Percentiles rank a stretch among this genome's conserved stretches.
These are phyloP conservation scores for Penicillium robsamsonii DNA, from an alignment of 495 filamentous ascomycete species.

Conservation along the genomic window DNA sequence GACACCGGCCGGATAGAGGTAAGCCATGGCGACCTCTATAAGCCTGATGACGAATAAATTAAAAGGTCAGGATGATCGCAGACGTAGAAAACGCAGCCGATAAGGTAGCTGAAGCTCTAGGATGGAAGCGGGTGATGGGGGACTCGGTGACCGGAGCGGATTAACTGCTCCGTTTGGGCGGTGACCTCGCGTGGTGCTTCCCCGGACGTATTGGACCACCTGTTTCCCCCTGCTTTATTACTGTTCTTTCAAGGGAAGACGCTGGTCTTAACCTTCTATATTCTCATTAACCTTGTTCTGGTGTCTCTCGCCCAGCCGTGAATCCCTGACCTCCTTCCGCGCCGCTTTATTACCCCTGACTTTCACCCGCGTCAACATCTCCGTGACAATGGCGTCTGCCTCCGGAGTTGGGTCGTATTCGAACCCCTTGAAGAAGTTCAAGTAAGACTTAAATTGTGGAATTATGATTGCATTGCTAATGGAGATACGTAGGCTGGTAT, in stretches of 20 bases:
- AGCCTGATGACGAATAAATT: slow-evolving; percentile 29
- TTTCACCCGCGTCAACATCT: slow-evolving; percentile 17
- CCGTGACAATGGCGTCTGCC: slow-evolving; percentile 52
- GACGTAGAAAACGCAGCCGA: slow-evolving; percentile 15
- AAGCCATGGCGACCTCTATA: slow-evolving; percentile 46
- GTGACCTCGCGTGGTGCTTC: slow-evolving; percentile 24
- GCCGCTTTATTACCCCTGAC: slow-evolving; percentile 23
- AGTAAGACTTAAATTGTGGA: slow-evolving; percentile 55
- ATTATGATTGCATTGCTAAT: slow-evolving; percentile 17
- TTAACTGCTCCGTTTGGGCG: slow-evolving; percentile 29
- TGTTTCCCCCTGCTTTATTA: slow-evolving; percentile 14
- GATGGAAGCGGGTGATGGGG: slow-evolving; percentile 21
- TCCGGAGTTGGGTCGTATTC: slow-evolving; percentile 82
- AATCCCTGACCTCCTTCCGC: slow-evolving; percentile 3
- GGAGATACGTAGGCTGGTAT: slow-evolving; percentile 68
- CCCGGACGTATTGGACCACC: slow-evolving; percentile 20
- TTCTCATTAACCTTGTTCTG: background rate
- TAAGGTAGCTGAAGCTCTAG: slow-evolving; percentile 19
- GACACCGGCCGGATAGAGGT: slow-evolving; percentile 65
- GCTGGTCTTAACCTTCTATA: slow-evolving; percentile 5
- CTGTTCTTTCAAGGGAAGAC: slow-evolving; percentile 12
- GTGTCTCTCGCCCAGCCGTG: background rate
- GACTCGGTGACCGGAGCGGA: slow-evolving; percentile 32
- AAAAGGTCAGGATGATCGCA: slow-evolving; percentile 23
- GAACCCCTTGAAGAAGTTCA: slow-evolving; percentile 99